Base-by-base conservation (phyloP, 2,329 filamentous ascomycete genomes). In the Ceratocystis cubensis region DNA sequence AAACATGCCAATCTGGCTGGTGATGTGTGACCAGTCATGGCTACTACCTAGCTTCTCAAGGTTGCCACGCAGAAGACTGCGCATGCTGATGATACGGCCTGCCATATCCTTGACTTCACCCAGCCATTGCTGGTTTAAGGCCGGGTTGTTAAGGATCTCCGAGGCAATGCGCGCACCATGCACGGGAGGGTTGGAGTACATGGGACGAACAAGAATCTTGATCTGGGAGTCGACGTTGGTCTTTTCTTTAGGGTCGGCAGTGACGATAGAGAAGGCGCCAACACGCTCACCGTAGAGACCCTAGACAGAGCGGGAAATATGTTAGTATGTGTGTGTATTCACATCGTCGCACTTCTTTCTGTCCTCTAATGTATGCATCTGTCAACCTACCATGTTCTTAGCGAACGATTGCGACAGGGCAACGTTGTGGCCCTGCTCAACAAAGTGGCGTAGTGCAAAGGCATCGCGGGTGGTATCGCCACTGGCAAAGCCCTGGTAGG, bases 11-110 rank as follows among this genome's bases (percentile, higher is more conserved):
- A 99, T 99, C 84, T 96, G 91, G 79, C 83, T 92, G 72, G 94
- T 97, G 79, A 99, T 99, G 83, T 99, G 94, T 76, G 88, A 89
- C 94, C 94, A 99, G 82, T 97, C 90, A 78, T 95, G 91, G 84
- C 91, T 91, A 82, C 89, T 94, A 75, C 93, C 93, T 69, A 96
- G 85, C 78, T 89, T 87, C 84, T 96, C 90, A 66, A 99, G 86
- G 81, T 97, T 95, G 73, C 91, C 84, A 84, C 94, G 95, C 75
- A 99, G 86, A 66, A 96, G 85, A 69, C 89, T 87, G 73, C 94
- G 90, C 94, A 99, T 99, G 77, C 86, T 89, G 79, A 99, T 97
- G 82, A 99, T 99, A 75, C 94, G 92, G 79, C 96, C 91, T 70
- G 94, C 94, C 94, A 99, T 99, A 73, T 83, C 90, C 87, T 97